Evolutionary conservation across 345 rosid genomes (phyloP).

Genomic region (Moricandia moricandioides): DNA sequence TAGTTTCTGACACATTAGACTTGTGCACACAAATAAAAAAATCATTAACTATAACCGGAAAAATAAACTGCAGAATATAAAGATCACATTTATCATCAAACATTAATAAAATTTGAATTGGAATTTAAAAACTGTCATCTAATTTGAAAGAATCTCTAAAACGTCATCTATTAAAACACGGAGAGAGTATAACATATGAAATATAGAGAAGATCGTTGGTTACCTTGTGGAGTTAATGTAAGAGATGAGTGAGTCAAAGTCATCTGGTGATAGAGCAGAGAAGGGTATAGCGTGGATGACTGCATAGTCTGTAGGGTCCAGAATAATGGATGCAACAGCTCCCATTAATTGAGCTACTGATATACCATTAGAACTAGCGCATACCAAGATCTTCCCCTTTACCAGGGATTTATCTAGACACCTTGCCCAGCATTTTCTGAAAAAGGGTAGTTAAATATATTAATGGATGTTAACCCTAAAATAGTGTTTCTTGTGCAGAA

Average conservation of each 20-base stretch:
- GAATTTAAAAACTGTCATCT: no score
- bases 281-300: constrained; percentile 16
- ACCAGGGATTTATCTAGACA: constrained; percentile 4
- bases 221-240: constrained; percentile 41
- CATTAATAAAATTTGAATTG: no score
- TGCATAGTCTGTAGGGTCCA: background rate
- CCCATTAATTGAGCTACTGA: background rate
- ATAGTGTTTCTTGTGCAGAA: background rate
- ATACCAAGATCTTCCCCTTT: constrained; percentile 38
- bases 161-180: no score
- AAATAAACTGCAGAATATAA: no score
- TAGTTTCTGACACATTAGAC: no score
- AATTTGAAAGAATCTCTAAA: no score
- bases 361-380: background rate
- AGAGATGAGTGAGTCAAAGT: constrained; percentile 15
- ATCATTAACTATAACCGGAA: no score
- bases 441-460: background rate
- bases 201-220: background rate
- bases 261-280: background rate
- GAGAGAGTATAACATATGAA: background rate
- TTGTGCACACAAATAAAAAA: no score
- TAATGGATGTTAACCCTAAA: background rate
- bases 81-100: no score
- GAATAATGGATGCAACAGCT: constrained; percentile 25
- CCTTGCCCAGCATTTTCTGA: background rate